phyloP scores from a whole-genome alignment of 179 eudicot genomes.

The Beta corolliflora region DNA sequence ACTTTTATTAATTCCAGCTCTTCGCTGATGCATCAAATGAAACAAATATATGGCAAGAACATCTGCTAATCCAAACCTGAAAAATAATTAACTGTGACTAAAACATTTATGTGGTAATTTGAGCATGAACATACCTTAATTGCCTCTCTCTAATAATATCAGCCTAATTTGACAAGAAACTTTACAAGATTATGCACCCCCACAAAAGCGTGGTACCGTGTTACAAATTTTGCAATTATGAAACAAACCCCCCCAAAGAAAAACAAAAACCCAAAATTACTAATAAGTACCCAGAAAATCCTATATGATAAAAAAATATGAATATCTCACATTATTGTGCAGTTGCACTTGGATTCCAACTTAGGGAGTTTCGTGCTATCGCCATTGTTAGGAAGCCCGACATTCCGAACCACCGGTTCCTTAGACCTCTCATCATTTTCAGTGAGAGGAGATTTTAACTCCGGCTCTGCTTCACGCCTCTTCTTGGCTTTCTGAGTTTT shows the following conservation, averaged over 20 bases:
- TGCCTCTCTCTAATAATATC: conserved; percentile 43
- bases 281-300: neutral
- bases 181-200: conserved; percentile 62
- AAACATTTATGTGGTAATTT: conserved; percentile 36
- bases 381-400: conserved; percentile 51
- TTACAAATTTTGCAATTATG: conserved; percentile 39
- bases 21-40: conserved; percentile 25
- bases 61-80: conserved; percentile 28
- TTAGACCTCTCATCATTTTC: conserved; percentile 40
- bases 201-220: conserved; percentile 33
- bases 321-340: conserved; percentile 78
- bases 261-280: conserved; percentile 17
- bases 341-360: conserved; percentile 97
- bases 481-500: conserved; percentile 66
- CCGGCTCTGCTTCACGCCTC: conserved; percentile 39
- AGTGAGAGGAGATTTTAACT: conserved; percentile 38
- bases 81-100: conserved; percentile 22
- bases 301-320: conserved; percentile 6
- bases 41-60: conserved; percentile 28
- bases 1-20: conserved; percentile 32
- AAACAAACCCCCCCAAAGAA: conserved; percentile 32
- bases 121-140: conserved; percentile 40
- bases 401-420: conserved; percentile 47
- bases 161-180: conserved; percentile 54
- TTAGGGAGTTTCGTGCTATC: conserved; percentile 71